These are phyloP conservation scores for Colletotrichum sp. DNA, from an alignment of 2,329 filamentous ascomycete genomes.

Conservation along the genomic window DNA sequence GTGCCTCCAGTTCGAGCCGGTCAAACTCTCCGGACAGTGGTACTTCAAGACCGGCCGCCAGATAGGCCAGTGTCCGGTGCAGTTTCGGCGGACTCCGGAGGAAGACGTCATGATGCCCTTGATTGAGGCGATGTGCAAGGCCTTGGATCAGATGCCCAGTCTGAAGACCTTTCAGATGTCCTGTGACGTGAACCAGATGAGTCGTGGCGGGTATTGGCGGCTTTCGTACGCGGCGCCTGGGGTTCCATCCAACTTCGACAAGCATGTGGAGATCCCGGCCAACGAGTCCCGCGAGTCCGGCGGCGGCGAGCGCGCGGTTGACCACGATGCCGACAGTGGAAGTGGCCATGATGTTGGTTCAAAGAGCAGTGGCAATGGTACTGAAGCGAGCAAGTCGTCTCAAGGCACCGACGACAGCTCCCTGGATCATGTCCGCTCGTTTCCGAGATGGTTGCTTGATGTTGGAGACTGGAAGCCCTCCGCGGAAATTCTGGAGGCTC, in stretches of 20 bases:
- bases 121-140: neutral
- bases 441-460: neutral
- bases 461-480: neutral
- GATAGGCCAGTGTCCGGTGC: neutral
- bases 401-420: neutral
- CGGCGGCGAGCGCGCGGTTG: fast-evolving
- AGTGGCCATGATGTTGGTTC: neutral
- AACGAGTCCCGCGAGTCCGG: fast-evolving
- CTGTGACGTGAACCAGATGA: neutral
- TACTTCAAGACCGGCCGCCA: neutral
- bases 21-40: neutral
- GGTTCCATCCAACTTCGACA: neutral
- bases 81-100: neutral
- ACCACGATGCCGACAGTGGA: fast-evolving
- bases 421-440: neutral
- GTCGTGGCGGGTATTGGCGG: neutral
- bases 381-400: neutral
- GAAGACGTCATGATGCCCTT: neutral
- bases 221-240: neutral
- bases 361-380: fast-evolving
- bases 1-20: neutral
- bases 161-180: neutral
- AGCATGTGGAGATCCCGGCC: neutral
- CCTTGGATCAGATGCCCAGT: neutral
- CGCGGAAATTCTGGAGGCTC: neutral